Conservation (phyloP, 257 asterid species). For the Perilla frutescens region DNA sequence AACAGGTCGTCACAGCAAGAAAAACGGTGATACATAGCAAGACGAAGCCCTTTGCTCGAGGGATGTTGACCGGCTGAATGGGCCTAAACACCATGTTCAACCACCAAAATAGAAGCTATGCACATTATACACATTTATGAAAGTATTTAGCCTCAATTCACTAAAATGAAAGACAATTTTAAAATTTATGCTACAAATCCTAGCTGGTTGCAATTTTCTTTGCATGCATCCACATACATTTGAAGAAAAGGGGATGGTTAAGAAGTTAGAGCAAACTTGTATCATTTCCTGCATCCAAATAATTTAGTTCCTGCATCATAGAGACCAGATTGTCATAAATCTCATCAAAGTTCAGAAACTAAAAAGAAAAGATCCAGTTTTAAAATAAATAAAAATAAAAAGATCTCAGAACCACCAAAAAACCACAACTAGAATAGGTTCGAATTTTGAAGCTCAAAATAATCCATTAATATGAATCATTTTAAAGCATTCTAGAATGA, state of each 20-base stretch:
- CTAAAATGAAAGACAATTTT: neutral
- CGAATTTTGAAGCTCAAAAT: neutral
- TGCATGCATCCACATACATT: neutral
- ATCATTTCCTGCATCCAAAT: conserved; percentile 60
- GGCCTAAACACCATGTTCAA: neutral
- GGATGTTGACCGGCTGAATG: no score
- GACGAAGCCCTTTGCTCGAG: no score
- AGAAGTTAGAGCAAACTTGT: conserved; percentile 61
- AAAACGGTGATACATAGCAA: no score
- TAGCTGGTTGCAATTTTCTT: neutral
- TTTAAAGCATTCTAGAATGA: conserved; percentile 3
- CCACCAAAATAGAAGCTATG: neutral
- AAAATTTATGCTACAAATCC: conserved; percentile 1
- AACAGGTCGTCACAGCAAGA: no score
- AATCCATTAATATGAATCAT: neutral
- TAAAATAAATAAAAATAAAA: no score
- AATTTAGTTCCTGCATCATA: conserved; percentile 63
- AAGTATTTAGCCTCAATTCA: neutral
- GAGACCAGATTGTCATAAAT: conserved; percentile 21
- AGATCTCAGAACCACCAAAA: neutral
- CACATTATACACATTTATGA: neutral
- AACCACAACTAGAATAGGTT: conserved; percentile 1
- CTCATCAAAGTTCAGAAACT: conserved; percentile 28
- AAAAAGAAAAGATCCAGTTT: neutral
- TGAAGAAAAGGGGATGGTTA: neutral